phyloP scores from a whole-genome alignment of 139 green algal genomes.

The Zygnema circumcarinatum region DNA sequence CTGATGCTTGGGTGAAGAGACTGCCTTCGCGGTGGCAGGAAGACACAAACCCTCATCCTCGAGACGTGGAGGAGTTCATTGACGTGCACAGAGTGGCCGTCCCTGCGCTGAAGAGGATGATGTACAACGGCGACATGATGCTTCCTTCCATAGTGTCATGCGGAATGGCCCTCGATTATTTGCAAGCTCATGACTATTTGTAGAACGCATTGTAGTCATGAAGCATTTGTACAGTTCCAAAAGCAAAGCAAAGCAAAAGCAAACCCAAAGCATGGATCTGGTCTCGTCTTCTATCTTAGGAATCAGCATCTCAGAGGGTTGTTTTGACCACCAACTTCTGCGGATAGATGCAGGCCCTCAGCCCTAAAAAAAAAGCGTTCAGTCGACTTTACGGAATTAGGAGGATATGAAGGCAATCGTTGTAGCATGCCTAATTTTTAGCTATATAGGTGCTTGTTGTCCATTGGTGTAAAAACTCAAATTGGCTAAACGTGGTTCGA shows the following conservation, averaged over 20 bases:
- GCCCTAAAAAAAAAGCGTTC: too few species aligned
- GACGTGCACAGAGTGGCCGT: not conserved
- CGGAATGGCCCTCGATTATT: constrained; percentile 42
- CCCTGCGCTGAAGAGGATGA: not conserved
- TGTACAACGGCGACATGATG: constrained; percentile 51
- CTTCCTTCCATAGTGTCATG: constrained; percentile 46
- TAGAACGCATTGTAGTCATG: not conserved
- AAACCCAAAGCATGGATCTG: not conserved
- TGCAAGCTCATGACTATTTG: constrained; percentile 25
- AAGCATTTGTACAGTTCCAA: not conserved
- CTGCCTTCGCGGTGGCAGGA: too few species aligned
- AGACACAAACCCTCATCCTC: constrained; percentile 17
- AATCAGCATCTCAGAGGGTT: not conserved
- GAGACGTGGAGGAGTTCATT: constrained; percentile 48
- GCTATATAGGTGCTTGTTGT: too few species aligned
- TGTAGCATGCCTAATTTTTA: too few species aligned
- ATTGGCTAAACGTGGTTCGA: too few species aligned
- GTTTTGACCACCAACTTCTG: not conserved
- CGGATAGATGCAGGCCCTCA: too few species aligned
- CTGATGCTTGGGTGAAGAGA: too few species aligned
- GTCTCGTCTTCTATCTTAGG: not conserved
- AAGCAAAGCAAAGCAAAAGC: not conserved
- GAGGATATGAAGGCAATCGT: too few species aligned
- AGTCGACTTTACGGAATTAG: too few species aligned
- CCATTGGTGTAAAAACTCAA: too few species aligned